Base-by-base conservation (phyloP, 2,329 filamentous ascomycete species). In the Lachnellula occidentalis region DNA sequence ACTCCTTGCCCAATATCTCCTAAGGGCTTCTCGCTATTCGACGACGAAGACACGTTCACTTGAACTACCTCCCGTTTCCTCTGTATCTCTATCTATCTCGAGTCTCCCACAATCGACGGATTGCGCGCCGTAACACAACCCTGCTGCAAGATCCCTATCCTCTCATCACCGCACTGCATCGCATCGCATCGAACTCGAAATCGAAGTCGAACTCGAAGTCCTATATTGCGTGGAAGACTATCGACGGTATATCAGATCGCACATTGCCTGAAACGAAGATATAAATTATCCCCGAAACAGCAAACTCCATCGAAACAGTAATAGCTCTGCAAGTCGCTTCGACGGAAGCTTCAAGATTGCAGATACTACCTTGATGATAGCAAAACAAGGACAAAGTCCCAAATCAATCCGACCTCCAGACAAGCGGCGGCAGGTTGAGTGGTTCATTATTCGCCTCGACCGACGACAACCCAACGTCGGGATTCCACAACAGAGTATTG, bases 81-180 rank as follows among this genome's bases (percentile, higher is more conserved):
- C 36, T 21, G 17, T 43, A 34, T 53, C 41, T 48, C 49, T 53
- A 46, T 56, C 45, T 22, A 41, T 14, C 48, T 27, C 48, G 22
- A 42, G 37, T 43, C 42, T 15, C 45, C 41, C 45, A 21, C 27
- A 39, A 41, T 58, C 49, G 48, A 57, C 53, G 53, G 57, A 48
- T 50, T 48, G 52, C 53, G 53, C 59, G 36, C 39, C 41, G 59
- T 58, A 48, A 51, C 42, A 57, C 58, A 17, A 15, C 43, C 19
- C 50, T 43, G 22, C 60, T 58, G 59, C 58, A 61, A 43, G 51
- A 55, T 49, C 48, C 51, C 47, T 50, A 34, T 34, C 9, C 37
- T 48, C 45, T 57, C 48, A 43, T 56, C 54, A 58, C 57, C 41
- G 53, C 57, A 53, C 43, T 14, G 22, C 2, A 24, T 4, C 36